These are phyloP conservation scores for Magnolia sinica DNA, from an alignment of 164 flowering plant species.

Conservation along the genomic window DNA sequence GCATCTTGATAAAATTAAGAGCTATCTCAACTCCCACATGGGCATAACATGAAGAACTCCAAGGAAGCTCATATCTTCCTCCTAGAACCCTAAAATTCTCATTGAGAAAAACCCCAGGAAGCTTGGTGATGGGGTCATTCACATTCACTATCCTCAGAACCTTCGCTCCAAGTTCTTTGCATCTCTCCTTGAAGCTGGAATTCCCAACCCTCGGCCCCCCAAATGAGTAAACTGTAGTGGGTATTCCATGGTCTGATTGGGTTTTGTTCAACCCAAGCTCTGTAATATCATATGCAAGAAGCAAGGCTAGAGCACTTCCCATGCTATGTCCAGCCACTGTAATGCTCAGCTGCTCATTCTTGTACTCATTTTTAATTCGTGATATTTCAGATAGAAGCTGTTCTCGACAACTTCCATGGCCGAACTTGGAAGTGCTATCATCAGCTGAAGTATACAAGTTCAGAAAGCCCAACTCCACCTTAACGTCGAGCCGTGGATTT, in stretches of 20 bases:
- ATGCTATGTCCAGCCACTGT: slow-evolving; percentile 82
- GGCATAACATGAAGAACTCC: slow-evolving; percentile 61
- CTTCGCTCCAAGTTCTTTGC: slow-evolving; percentile 67
- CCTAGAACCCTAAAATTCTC: slow-evolving; percentile 58
- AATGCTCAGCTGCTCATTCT: slow-evolving; percentile 57
- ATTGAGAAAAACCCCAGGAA: slow-evolving; percentile 34
- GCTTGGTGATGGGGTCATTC: slow-evolving; percentile 49
- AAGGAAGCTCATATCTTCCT: slow-evolving; percentile 40
- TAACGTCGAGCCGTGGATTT: slow-evolving; percentile 47
- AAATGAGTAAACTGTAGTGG: slow-evolving; percentile 65
- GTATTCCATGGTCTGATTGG: slow-evolving; percentile 21
- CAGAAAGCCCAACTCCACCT: slow-evolving; percentile 47
- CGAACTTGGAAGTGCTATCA: slow-evolving; percentile 19
- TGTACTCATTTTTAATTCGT: slow-evolving; percentile 15
- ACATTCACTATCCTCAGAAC: slow-evolving; percentile 66
- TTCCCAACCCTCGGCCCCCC: slow-evolving; percentile 90
- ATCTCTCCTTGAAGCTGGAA: slow-evolving; percentile 52
- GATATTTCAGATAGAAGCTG: slow-evolving; percentile 37
- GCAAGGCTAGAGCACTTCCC: slow-evolving; percentile 77
- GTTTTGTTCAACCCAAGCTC: slow-evolving; percentile 56
- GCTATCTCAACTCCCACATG: slow-evolving; percentile 68
- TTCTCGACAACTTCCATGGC: slow-evolving; percentile 32
- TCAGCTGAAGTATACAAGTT: slow-evolving; percentile 31
- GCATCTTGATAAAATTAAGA: slow-evolving; percentile 54
- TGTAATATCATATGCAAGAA: slow-evolving; percentile 71